phyloP scores from a whole-genome alignment of 1,284 basidiomycete species.

The Irpex sp. region DNA sequence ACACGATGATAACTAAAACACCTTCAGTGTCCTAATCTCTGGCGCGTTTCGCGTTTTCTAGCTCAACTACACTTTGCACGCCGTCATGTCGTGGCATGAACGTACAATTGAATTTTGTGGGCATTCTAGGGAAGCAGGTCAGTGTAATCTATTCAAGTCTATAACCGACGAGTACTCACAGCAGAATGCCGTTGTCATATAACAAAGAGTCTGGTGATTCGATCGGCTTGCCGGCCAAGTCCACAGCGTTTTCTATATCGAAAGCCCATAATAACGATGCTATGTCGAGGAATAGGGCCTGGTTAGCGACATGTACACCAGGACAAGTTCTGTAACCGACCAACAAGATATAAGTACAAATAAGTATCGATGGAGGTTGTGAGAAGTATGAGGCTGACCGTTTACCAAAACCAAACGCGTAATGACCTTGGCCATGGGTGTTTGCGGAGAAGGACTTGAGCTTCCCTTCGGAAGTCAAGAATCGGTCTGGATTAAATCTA shows the following conservation, averaged over 20 bases:
- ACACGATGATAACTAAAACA: too few relatives aligned
- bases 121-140: background rate
- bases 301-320: background rate
- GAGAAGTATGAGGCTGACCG: background rate
- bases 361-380: background rate
- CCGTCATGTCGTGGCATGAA: background rate
- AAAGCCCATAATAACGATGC: background rate
- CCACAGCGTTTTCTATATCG: background rate
- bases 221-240: background rate
- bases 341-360: background rate
- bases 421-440: background rate
- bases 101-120: background rate
- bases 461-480: background rate
- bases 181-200: background rate
- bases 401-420: background rate
- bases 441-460: background rate
- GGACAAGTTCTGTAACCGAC: background rate
- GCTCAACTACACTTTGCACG: background rate
- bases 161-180: background rate
- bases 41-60: background rate
- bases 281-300: background rate
- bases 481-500: background rate
- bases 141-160: background rate
- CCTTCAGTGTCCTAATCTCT: background rate
- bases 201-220: background rate